Evolutionary conservation across 2,329 filamentous ascomycete species (phyloP).

Genomic region (Epichloe scottii): DNA sequence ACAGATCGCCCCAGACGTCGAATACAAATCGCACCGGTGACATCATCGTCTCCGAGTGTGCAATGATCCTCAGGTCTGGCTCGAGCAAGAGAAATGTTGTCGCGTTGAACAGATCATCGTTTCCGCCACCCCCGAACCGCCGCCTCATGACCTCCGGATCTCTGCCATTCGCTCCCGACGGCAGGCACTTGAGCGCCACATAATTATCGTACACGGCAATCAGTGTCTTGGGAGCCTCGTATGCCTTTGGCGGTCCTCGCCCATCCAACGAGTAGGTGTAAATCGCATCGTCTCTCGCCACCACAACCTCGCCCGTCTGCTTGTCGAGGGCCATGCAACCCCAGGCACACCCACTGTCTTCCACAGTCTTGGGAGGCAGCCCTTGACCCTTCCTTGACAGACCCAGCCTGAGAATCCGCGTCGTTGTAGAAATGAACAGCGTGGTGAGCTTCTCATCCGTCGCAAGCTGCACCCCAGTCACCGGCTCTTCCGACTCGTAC

Average conservation of each 20-base stretch:
- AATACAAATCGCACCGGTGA: constrained; percentile 72
- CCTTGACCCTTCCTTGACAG: constrained; percentile 85
- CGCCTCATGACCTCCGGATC: constrained; percentile 50
- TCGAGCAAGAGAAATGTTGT: constrained; percentile 88
- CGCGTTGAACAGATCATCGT: constrained; percentile 69
- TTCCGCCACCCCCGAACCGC: constrained; percentile 57
- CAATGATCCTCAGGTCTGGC: constrained; percentile 78
- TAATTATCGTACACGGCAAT: constrained; percentile 75
- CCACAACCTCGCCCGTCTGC: constrained; percentile 69
- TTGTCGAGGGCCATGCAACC: constrained; percentile 88
- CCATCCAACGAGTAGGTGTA: constrained; percentile 86
- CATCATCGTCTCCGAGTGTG: constrained; percentile 74
- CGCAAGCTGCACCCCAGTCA: constrained; percentile 77
- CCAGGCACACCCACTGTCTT: constrained; percentile 82
- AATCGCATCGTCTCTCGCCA: constrained; percentile 90
- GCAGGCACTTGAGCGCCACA: constrained; percentile 74
- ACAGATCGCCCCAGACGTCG: constrained; percentile 82
- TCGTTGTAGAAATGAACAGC: constrained; percentile 85
- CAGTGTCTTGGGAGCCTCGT: constrained; percentile 79
- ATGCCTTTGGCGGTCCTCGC: constrained; percentile 76
- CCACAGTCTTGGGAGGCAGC: constrained; percentile 74
- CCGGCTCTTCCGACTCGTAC: constrained; percentile 91
- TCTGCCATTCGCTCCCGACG: constrained; percentile 37
- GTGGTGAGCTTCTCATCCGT: constrained; percentile 53
- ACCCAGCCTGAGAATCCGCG: constrained; percentile 71